Base-by-base conservation (phyloP, 495 filamentous ascomycete genomes). In the Amniculicola lignicola region DNA sequence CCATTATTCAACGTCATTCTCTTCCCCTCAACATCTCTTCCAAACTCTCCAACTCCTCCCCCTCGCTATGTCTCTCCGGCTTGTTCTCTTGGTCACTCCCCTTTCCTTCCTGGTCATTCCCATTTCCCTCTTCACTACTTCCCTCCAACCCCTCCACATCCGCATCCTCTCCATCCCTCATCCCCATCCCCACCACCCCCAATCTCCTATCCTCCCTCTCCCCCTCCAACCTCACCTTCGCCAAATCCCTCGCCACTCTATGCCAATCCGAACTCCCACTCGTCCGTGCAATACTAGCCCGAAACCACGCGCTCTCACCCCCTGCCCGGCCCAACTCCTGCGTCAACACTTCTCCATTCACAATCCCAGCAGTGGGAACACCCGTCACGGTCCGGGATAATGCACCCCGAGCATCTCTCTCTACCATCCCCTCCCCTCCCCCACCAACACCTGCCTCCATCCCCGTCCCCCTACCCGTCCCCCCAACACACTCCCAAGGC, bases 401-500 rank as follows among this genome's bases (percentile, higher is more conserved):
- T 21, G 12, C 14, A 37, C 18, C 22, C 27, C 6, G 18, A 55
- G 27, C 41, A 21, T 18, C 6, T 40, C 53, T 21, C n/a, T 41
- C 21, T 15, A 29, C 3, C 38, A 10, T 5, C 9, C 7, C 21
- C 24, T 55, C 29, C 3, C 14, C 3, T 10, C 38, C 2, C 19
- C 15, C 21, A 9, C 43, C 23, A 5, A 10, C 6, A 9, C 28
- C 46, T 39, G 7, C 46, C 9, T 16, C 23, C 41, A 22, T 12
- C n/a, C 5, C 15, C 37, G 14, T 19, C 24, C 1, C 75, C 12
- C 72, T 75, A 70, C 58, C 66, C 5, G 67, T 69, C 22, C 71
- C 72, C 0, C 70, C 73, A 14, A 82, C 79, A 55, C 85, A 75
- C 43, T 72, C 67, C 87, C 87, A 89, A 1, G 87, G 87, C 64